phyloP scores from a whole-genome alignment of 2,329 filamentous ascomycete species.

The Fusarium sambucinum region DNA sequence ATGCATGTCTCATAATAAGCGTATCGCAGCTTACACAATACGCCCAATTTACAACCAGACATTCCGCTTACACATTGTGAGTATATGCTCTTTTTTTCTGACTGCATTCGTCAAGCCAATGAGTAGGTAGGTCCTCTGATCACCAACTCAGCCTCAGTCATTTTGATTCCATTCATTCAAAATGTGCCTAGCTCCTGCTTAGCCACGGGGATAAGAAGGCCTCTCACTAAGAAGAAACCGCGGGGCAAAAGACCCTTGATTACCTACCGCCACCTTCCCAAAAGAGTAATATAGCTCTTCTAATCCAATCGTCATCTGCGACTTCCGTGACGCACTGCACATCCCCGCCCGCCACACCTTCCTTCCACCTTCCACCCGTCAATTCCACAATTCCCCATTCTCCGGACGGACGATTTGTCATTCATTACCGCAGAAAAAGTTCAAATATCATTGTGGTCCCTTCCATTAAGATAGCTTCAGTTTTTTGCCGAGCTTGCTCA shows the following conservation, averaged over 20 bases:
- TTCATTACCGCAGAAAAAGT: constrained; percentile 24
- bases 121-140: neutral
- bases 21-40: constrained; percentile 1
- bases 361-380: constrained; percentile 11
- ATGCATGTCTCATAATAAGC: neutral
- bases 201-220: neutral
- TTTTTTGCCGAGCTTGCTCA: neutral
- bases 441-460: constrained; percentile 22
- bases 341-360: constrained; percentile 14
- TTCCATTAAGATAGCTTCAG: constrained; percentile 12
- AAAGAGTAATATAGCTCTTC: constrained; percentile 38
- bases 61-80: neutral
- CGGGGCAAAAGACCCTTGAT: constrained; percentile 29
- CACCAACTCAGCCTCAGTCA: neutral
- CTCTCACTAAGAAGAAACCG: constrained; percentile 7
- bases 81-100: neutral
- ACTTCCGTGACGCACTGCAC: constrained; percentile 36
- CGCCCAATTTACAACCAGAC: neutral
- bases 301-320: constrained; percentile 44
- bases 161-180: neutral
- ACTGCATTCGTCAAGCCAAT: neutral
- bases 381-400: constrained; percentile 6
- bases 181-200: neutral
- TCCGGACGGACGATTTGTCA: constrained; percentile 39
- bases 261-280: constrained; percentile 24